These are phyloP conservation scores for Lablab purpureus DNA, from an alignment of 306 rosid genomes.

Conservation along the genomic window DNA sequence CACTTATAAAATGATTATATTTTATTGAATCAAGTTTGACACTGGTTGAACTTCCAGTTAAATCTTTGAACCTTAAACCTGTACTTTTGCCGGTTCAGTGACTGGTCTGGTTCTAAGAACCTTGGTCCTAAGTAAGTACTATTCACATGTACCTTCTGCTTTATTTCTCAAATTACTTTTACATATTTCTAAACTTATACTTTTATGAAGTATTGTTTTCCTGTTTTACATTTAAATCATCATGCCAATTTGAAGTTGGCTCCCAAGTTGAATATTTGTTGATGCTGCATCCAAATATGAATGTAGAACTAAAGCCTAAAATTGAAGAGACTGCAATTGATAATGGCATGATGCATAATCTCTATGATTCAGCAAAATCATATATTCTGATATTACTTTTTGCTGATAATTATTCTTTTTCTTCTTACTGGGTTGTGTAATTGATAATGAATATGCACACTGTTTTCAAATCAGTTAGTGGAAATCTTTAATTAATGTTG, in stretches of 20 bases:
- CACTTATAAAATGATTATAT: no score
- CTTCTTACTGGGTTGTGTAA: constrained; percentile 7
- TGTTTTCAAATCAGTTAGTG: constrained; percentile 24
- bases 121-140: background rate
- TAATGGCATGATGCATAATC: background rate
- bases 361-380: constrained; percentile 8
- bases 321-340: constrained; percentile 10
- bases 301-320: background rate
- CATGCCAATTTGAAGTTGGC: background rate
- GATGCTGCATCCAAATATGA: constrained; percentile 8
- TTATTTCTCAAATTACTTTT: background rate
- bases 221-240: constrained; percentile 5
- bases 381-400: constrained; percentile 2
- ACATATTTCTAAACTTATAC: background rate
- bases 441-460: background rate
- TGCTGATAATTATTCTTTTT: constrained; percentile 7
- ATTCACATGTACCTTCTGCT: background rate
- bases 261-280: constrained; percentile 9
- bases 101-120: background rate
- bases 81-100: no score
- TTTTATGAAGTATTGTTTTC: constrained; percentile 17
- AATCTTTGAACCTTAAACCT: no score
- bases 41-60: no score
- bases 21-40: no score
- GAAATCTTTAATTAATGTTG: constrained; percentile 5